Evolutionary conservation across 805 yeast genomes (phyloP).

Genomic region (Saccharomycopsis sp.): DNA sequence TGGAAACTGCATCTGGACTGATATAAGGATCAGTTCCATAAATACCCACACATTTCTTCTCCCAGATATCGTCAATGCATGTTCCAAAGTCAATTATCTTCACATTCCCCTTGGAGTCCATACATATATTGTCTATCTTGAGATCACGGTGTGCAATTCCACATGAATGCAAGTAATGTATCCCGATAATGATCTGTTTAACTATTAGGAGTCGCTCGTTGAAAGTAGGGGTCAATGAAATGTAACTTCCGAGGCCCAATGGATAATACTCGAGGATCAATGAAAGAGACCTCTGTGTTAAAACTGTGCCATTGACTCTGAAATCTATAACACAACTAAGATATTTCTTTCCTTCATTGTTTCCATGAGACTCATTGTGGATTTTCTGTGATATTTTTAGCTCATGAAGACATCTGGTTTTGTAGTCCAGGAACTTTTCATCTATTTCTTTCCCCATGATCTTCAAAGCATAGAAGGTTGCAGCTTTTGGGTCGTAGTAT

Average conservation of each 20-base stretch:
- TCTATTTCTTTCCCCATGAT: not conserved
- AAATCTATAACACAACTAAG: not conserved
- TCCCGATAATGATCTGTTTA: conserved; percentile 78
- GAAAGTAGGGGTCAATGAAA: conserved; percentile 3
- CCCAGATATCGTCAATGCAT: conserved; percentile 3
- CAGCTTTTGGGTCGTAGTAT: not conserved
- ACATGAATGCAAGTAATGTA: conserved; percentile 76
- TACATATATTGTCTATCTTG: conserved; percentile 78
- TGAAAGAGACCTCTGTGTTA: not conserved
- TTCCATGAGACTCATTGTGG: not conserved
- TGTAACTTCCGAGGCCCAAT: conserved; percentile 5
- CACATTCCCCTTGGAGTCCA: conserved; percentile 58
- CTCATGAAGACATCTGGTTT: conserved; percentile 5
- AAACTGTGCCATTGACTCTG: not conserved
- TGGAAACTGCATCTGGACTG: conserved; percentile 15
- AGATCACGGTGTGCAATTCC: conserved; percentile 93
- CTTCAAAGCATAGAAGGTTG: not conserved
- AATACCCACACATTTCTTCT: conserved; percentile 6
- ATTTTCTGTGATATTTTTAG: not conserved
- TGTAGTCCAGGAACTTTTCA: conserved; percentile 1
- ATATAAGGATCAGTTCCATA: conserved; percentile 21
- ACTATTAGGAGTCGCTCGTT: conserved; percentile 28
- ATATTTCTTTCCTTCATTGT: not conserved
- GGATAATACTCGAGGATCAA: conserved; percentile 18
- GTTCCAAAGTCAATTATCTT: conserved; percentile 86